These are phyloP conservation scores for Hemisphaericaspora xylofermentans DNA, from an alignment of 1,139 yeast species.

Conservation along the genomic window DNA sequence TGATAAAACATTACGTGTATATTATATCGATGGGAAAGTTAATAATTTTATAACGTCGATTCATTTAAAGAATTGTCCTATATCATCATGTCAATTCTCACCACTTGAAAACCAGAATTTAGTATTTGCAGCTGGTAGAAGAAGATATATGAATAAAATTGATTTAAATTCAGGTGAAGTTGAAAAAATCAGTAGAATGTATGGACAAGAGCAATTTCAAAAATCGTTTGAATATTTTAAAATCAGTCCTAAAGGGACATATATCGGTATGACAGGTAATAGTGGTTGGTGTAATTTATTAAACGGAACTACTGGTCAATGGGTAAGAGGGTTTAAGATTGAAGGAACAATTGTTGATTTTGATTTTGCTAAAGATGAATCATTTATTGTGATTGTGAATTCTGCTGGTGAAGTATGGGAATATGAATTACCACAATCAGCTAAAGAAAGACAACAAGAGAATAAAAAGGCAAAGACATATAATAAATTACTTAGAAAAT, in stretches of 20 bases:
- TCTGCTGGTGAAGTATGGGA: constrained; percentile 92
- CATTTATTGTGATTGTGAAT: constrained; percentile 61
- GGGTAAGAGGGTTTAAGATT: constrained; percentile 81
- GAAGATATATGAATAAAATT: constrained; percentile 92
- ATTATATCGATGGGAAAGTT: constrained; percentile 86
- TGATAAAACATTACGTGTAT: constrained; percentile 82
- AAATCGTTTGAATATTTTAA: constrained; percentile 85
- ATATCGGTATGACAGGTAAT: constrained; percentile 74
- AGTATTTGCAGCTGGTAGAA: constrained; percentile 86
- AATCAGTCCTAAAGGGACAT: constrained; percentile 67
- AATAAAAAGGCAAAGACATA: constrained; percentile 11
- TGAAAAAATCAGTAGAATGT: constrained; percentile 83
- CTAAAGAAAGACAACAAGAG: constrained; percentile 3
- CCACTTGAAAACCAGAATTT: constrained; percentile 33
- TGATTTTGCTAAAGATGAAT: constrained; percentile 62
- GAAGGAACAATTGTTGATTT: constrained; percentile 84
- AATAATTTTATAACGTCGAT: constrained; percentile 82
- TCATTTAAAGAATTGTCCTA: constrained; percentile 75
- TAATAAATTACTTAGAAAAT: constrained; percentile 53
- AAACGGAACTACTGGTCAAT: constrained; percentile 76
- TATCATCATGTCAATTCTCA: constrained; percentile 71
- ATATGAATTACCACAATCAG: constrained; percentile 48
- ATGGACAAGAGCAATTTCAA: constrained; percentile 87
- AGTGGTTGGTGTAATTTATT: constrained; percentile 89
- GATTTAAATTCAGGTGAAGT: constrained; percentile 72